These are phyloP conservation scores for Adansonia grandidieri DNA, from an alignment of 441 rosid genomes.

Conservation along the genomic window DNA sequence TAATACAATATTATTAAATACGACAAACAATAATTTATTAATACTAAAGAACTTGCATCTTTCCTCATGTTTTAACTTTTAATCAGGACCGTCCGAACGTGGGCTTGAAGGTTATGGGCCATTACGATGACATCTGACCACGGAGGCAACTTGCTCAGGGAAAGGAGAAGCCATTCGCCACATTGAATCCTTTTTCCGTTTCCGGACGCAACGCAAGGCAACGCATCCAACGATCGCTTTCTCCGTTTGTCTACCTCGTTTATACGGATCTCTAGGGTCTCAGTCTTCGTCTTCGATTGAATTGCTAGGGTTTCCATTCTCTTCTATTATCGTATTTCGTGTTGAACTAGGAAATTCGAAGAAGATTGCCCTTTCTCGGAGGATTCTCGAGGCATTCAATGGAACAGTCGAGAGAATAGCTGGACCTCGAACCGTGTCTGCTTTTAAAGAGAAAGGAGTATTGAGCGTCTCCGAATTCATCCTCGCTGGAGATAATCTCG, in stretches of 20 bases:
- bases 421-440: constrained; percentile 90
- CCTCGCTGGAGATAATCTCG: constrained; percentile 96
- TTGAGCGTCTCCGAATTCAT: constrained; percentile 93
- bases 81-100: no score
- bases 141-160: neutral
- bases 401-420: constrained; percentile 96
- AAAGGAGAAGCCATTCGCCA: neutral
- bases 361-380: constrained; percentile 68
- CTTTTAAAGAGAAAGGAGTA: constrained; percentile 97
- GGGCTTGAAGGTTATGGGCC: no score
- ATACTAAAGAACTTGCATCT: no score
- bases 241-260: neutral
- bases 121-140: neutral
- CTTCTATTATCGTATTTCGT: neutral
- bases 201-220: neutral
- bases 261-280: constrained; percentile 17
- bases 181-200: neutral
- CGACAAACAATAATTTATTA: no score
- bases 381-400: constrained; percentile 85
- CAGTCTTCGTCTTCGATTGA: neutral
- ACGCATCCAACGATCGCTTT: neutral
- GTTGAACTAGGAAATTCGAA: constrained; percentile 1
- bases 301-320: constrained; percentile 12
- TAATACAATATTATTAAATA: no score
- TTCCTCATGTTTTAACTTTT: no score